Conservation (phyloP, 495 filamentous ascomycete genomes). For the Aspergillus saccharolyticus region DNA sequence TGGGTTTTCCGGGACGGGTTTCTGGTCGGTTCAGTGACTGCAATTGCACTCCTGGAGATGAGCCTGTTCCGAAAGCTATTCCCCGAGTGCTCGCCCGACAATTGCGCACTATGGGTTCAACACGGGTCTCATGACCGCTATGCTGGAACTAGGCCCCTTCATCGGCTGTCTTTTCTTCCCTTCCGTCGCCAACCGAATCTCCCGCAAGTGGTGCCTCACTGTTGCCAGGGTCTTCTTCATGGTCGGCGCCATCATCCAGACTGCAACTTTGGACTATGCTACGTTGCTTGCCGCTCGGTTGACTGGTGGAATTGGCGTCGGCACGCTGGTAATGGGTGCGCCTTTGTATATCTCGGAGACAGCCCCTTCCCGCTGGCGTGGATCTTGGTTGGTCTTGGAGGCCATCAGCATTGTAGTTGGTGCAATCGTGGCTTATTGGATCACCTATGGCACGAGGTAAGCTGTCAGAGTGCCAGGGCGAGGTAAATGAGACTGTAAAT, state of each 20-base stretch:
- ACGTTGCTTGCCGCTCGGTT: constrained; percentile 21
- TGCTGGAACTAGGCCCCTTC: constrained; percentile 24
- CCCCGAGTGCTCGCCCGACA: constrained; percentile 15
- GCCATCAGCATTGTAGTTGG: constrained; percentile 71
- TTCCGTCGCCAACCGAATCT: constrained; percentile 22
- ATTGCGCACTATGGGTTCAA: constrained; percentile 17
- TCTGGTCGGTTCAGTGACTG: constrained; percentile 10
- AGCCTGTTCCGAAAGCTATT: constrained; percentile 20
- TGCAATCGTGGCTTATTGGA: constrained; percentile 76
- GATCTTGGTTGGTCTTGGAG: constrained; percentile 65
- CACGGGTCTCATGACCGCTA: constrained; percentile 19
- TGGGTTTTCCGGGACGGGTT: constrained; percentile 21
- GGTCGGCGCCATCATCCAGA: constrained; percentile 28
- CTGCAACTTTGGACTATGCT: constrained; percentile 22
- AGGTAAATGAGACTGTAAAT: no score
- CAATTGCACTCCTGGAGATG: constrained; percentile 23
- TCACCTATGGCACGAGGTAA: constrained; percentile 53
- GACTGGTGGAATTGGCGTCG: constrained; percentile 26
- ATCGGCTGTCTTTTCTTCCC: constrained; percentile 25
- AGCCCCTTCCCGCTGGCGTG: constrained; percentile 49
- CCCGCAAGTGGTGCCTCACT: constrained; percentile 26
- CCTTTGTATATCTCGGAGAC: constrained; percentile 31
- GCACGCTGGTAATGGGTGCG: neutral
- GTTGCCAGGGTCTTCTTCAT: constrained; percentile 20
- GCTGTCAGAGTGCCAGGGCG: no score